Percentiles rank a stretch among this genome's conserved stretches.
Conservation (phyloP, 768 basidiomycete genomes). For the Tulasnella sp. region DNA sequence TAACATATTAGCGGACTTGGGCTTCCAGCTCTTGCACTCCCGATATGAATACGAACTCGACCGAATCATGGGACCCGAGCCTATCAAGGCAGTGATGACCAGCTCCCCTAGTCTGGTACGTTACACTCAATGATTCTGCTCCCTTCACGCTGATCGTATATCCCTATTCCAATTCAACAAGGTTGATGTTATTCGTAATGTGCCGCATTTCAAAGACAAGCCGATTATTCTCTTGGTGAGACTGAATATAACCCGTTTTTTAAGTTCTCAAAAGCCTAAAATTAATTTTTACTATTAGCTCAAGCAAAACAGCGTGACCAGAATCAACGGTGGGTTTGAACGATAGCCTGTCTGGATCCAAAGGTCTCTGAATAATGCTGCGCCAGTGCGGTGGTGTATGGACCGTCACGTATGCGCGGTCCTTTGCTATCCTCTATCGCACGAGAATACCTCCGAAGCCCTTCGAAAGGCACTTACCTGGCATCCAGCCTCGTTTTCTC, state of each 20-base stretch:
- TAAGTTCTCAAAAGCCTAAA: background rate
- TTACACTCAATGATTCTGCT: background rate
- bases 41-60: background rate
- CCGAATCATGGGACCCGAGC: background rate
- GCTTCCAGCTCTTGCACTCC: background rate
- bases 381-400: background rate
- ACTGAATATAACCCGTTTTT: background rate
- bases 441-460: background rate
- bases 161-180: background rate
- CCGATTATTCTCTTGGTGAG: background rate
- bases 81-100: background rate
- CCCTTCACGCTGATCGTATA: background rate
- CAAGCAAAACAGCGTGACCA: background rate
- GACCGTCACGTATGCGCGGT: background rate
- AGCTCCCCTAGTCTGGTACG: background rate
- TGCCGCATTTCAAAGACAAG: background rate
- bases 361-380: background rate
- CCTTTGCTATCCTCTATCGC: background rate
- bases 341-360: background rate
- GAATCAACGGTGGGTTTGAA: background rate
- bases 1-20: background rate
- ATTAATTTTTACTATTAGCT: background rate
- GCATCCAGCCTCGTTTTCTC: background rate
- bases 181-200: background rate
- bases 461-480: background rate